These are phyloP conservation scores for Fragilaria radians DNA, from an alignment of 108 stramenopile genomes.

Conservation along the genomic window DNA sequence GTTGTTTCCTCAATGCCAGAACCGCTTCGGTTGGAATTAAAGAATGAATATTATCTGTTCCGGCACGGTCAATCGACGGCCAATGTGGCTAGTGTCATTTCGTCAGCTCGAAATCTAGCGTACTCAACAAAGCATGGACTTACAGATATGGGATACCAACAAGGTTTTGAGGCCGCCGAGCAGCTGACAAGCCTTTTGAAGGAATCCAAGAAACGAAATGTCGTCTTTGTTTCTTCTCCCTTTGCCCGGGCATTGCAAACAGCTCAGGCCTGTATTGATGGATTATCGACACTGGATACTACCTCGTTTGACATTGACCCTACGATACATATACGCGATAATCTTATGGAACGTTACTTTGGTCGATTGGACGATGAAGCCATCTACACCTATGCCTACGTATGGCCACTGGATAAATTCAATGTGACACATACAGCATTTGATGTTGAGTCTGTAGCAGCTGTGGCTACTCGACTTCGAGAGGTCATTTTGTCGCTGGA, in stretches of 20 bases:
- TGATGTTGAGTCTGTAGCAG: constrained; percentile 78
- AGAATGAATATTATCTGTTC: constrained; percentile 66
- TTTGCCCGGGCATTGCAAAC: constrained; percentile 74
- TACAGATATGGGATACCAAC: constrained; percentile 58
- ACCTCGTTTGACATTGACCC: constrained; percentile 24
- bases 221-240: constrained; percentile 69
- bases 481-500: constrained; percentile 48
- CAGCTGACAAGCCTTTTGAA: constrained; percentile 33
- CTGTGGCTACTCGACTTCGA: constrained; percentile 63
- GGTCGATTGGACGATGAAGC: constrained; percentile 64
- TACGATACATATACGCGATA: constrained; percentile 43
- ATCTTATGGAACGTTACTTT: constrained; percentile 79
- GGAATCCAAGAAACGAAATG: constrained; percentile 14
- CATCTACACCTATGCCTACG: constrained; percentile 58
- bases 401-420: constrained; percentile 74
- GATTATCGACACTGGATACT: constrained; percentile 4
- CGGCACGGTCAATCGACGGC: constrained; percentile 74
- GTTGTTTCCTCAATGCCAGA: constrained; percentile 41
- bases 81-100: constrained; percentile 75
- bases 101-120: constrained; percentile 54
- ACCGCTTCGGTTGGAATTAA: constrained; percentile 38
- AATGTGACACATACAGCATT: constrained; percentile 68
- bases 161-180: constrained; percentile 48
- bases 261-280: constrained; percentile 56
- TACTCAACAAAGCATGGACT: constrained; percentile 62